Evolutionary conservation across 805 yeast species (phyloP), one percentile per base, ranked within the genome.

Genomic region (Ogataea parapolymorpha): DNA sequence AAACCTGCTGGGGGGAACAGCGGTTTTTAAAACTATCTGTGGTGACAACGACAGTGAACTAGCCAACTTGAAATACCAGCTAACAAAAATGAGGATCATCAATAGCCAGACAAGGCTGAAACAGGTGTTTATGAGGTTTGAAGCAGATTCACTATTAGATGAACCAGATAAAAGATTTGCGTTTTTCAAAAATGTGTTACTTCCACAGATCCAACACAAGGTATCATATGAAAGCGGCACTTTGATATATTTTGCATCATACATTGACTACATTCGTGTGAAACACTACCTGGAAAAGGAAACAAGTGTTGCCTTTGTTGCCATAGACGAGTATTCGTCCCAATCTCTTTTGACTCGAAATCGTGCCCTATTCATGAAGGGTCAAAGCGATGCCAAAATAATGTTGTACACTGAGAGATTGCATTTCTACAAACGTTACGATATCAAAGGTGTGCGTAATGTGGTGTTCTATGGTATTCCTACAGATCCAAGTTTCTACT

Each of bases 351-450:
- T 87, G 25, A 77, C 88, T 1, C 71, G 87, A 35, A 77, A 81
- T 14, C 73, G 98, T 50, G 74, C 86, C 6, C 65, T 73, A 27
- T 93, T 93, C 58, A 77, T 74, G 24, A 72, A 77, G 26, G 54
- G 50, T 22, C 43, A 55, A 14, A 51, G 51, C 20, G 40, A 43
- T 29, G 60, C 61, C 10, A 75, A 75, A 3, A 72, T 91, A 20
- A 60, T 93, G 67, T 64, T 93, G n/a, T 91, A 91, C 63, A 86
- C 97, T 0, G 98, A 91, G 56, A 82, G 99, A 72, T 68, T 91
- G 59, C 98, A 93, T 62, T 93, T 87, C 58, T 93, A 81, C 68
- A 78, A 96, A 49, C 74, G 98, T 38, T 90, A 76, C 61, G 90
- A 85, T 43, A 70, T 93, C 37, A 77, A 74, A 44, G 98, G 98